Evolutionary conservation across 164 flowering plant genomes (phyloP), one percentile per base, ranked within the genome.

Genomic region (Nymphaea thermarum): DNA sequence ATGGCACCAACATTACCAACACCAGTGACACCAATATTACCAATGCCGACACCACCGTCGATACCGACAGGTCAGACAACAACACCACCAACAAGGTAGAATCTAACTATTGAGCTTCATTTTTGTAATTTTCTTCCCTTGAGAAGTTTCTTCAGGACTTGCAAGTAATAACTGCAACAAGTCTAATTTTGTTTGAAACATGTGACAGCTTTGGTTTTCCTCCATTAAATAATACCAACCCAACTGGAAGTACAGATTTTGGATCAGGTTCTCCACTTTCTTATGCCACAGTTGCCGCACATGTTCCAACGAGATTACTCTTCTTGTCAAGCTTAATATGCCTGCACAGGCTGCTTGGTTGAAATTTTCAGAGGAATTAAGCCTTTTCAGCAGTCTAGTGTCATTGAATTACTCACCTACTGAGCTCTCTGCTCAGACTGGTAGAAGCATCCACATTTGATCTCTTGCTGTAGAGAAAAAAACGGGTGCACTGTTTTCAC

Each of bases 151-250:
- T 61, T 61, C 16, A 25, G 7, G 4, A n/a, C 63, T 61, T 25
- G 3, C 36, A 61, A n/a, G 6, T n/a, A n/a, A 8, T 64, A 43
- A 43, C 55, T 47, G 44, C 10, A 61, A 16, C 14, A 3, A 42
- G 16, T 42, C 8, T 60, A 12, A 44, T 73, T 36, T 65, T 18
- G 4, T 14, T n/a, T 59, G 8, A 43, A 16, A 7, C 47, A 16
- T 51, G 51, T 43, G 6, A 61, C 85, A 87, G 92, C 80, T 78
- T 84, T 25, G 80, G 79, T 71, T 71, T 83, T 71, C 76, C 87
- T 4, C 68, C 79, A 18, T 62, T 80, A 62, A 87, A 82, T 79
- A 79, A 83, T 7, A 82, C 87, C 64, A 81, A 73, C 68, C 79
- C 85, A 41, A 76, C 74, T 17, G 87, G 82, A 15, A 67, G 82